phyloP scores from a whole-genome alignment of 768 basidiomycete genomes.

The Amanita subjunquillea region DNA sequence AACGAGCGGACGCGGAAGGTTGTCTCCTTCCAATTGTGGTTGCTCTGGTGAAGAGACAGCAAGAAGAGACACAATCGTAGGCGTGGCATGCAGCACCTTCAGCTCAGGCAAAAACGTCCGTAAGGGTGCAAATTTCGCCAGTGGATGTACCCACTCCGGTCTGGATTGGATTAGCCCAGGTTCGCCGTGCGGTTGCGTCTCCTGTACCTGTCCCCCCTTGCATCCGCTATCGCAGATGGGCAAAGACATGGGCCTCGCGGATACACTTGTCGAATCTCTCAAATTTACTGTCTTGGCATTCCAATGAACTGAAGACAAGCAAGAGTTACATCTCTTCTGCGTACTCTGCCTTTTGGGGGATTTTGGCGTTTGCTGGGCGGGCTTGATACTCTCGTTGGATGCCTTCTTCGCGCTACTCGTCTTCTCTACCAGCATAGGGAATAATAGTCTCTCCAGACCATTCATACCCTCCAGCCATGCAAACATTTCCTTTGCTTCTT shows the following conservation, averaged over 20 bases:
- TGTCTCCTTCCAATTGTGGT: neutral
- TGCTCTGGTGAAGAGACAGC: conserved; percentile 11
- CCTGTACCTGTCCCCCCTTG: neutral
- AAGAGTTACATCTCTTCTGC: neutral
- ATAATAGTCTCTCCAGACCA: conserved; percentile 26
- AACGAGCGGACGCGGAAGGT: conserved; percentile 17
- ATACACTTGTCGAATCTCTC: neutral
- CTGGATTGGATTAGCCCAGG: conserved; percentile 3
- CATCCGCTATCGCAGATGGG: neutral
- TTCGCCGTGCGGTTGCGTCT: neutral
- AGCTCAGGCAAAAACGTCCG: conserved; percentile 30
- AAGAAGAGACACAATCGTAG: conserved; percentile 20
- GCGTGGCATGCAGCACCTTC: conserved; percentile 25
- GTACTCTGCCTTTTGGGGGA: neutral
- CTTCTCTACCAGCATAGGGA: conserved; percentile 26
- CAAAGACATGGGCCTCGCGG: neutral
- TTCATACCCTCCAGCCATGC: conserved; percentile 33
- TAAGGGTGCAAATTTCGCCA: conserved; percentile 12
- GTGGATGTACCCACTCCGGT: conserved; percentile 5
- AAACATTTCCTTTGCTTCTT: conserved; percentile 24
- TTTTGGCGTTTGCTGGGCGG: neutral
- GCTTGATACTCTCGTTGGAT: neutral
- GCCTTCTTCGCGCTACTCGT: conserved; percentile 3
- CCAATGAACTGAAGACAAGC: neutral
- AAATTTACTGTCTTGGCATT: neutral